These are phyloP conservation scores for Fusarium anguioides DNA, from an alignment of 2,329 filamentous ascomycete species.

Conservation along the genomic window DNA sequence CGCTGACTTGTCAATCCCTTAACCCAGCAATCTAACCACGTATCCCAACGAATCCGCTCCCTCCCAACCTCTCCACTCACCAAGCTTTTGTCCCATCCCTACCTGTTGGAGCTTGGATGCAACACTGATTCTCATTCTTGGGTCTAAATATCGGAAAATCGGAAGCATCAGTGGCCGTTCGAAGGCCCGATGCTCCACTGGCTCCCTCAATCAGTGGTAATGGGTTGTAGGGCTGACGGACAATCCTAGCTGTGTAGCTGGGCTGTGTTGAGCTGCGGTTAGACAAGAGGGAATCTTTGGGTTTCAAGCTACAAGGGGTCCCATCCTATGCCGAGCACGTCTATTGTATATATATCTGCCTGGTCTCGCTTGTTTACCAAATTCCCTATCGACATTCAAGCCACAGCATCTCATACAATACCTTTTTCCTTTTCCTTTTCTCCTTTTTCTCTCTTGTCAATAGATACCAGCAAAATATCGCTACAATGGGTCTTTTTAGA, in stretches of 20 bases:
- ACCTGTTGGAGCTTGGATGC: neutral
- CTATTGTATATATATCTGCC: neutral
- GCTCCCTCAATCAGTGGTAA: too few species aligned
- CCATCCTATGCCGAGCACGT: too few species aligned
- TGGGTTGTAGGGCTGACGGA: neutral
- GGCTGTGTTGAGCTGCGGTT: constrained; percentile 3
- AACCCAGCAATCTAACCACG: neutral
- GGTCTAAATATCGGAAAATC: neutral
- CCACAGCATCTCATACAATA: neutral
- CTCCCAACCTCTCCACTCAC: neutral
- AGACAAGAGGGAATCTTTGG: neutral
- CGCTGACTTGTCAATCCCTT: neutral
- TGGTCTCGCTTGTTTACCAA: neutral
- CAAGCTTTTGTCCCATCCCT: neutral
- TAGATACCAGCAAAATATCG: neutral
- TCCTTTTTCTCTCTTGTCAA: neutral
- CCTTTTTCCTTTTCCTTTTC: rapidly evolving
- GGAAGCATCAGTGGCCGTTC: neutral
- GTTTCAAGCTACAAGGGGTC: neutral
- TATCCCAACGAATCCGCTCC: neutral
- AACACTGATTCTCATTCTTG: neutral
- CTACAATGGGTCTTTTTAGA: neutral
- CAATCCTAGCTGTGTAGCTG: neutral
- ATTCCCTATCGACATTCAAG: neutral
- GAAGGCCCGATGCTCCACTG: neutral